phyloP scores from a whole-genome alignment of 192 early-diverging fungal genomes.

The Coemansia interrupta region DNA sequence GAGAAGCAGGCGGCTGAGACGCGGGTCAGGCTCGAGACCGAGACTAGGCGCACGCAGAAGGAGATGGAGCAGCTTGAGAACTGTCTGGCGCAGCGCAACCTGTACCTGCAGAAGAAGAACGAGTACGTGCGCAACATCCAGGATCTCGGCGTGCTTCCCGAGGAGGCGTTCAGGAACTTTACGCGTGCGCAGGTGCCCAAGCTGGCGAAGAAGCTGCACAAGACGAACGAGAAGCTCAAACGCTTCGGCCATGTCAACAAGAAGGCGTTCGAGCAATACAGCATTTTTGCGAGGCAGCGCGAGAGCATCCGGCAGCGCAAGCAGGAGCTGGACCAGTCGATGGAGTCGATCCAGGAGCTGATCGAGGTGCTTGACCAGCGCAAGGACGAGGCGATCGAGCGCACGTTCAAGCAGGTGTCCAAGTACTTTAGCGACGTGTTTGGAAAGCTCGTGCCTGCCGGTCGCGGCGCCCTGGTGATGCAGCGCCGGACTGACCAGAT shows the following conservation, averaged over 20 bases:
- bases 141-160: slow-evolving; percentile 91
- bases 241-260: slow-evolving; percentile 96
- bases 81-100: slow-evolving; percentile 65
- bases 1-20: slow-evolving; percentile 47
- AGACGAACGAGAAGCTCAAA: slow-evolving; percentile 80
- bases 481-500: slow-evolving; percentile 60
- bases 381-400: slow-evolving; percentile 96
- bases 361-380: slow-evolving; percentile 88
- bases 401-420: slow-evolving; percentile 91
- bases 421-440: slow-evolving; percentile 86
- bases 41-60: slow-evolving; percentile 29
- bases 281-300: slow-evolving; percentile 86
- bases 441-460: slow-evolving; percentile 83
- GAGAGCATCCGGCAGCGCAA: slow-evolving; percentile 79
- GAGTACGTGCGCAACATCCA: slow-evolving; percentile 82
- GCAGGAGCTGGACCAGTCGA: slow-evolving; percentile 81
- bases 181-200: slow-evolving; percentile 49
- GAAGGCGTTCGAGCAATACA: slow-evolving; percentile 97
- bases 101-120: slow-evolving; percentile 81
- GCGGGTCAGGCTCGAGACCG: slow-evolving; percentile 25
- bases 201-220: slow-evolving; percentile 65
- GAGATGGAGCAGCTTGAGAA: slow-evolving; percentile 61
- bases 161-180: slow-evolving; percentile 78
- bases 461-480: slow-evolving; percentile 84
- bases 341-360: slow-evolving; percentile 75